A percentile compares a stretch with the other conserved stretches of the same genome.
Evolutionary conservation across 2,329 filamentous ascomycete genomes (phyloP).

Genomic region (Pezicula carpinea): DNA sequence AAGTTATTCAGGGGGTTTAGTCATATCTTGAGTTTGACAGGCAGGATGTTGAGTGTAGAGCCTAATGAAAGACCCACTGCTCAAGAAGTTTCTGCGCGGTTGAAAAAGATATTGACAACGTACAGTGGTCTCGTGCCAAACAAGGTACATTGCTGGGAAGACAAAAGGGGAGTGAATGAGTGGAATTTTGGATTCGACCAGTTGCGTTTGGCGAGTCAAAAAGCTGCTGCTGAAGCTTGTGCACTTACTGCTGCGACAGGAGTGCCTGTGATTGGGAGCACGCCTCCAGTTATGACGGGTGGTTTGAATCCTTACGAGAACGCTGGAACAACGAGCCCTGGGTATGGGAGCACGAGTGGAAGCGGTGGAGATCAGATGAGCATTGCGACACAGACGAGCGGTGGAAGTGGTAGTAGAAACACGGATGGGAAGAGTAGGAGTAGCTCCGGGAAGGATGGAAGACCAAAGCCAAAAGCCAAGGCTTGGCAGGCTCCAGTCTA

Average conservation of each 20-base stretch:
- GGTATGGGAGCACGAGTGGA: conserved; percentile 10
- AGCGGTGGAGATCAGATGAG: conserved; percentile 17
- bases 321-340: conserved; percentile 7
- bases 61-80: conserved; percentile 50
- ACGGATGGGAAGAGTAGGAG: conserved; percentile 25
- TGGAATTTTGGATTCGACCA: conserved; percentile 25
- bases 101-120: conserved; percentile 46
- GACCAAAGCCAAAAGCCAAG: conserved; percentile 31
- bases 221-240: conserved; percentile 26
- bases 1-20: conserved; percentile 45
- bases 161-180: conserved; percentile 6
- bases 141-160: not conserved
- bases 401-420: conserved; percentile 20
- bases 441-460: conserved; percentile 14
- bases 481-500: conserved; percentile 37
- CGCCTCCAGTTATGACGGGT: not conserved
- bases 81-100: conserved; percentile 44
- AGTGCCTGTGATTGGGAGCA: conserved; percentile 6
- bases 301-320: not conserved
- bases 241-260: conserved; percentile 9
- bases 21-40: conserved; percentile 47
- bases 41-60: conserved; percentile 48
- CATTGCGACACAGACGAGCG: conserved; percentile 17
- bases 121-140: conserved; percentile 16
- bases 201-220: conserved; percentile 23